phyloP scores from a whole-genome alignment of 192 early-diverging fungal species.

The Borealophlyctis nickersoniae region DNA sequence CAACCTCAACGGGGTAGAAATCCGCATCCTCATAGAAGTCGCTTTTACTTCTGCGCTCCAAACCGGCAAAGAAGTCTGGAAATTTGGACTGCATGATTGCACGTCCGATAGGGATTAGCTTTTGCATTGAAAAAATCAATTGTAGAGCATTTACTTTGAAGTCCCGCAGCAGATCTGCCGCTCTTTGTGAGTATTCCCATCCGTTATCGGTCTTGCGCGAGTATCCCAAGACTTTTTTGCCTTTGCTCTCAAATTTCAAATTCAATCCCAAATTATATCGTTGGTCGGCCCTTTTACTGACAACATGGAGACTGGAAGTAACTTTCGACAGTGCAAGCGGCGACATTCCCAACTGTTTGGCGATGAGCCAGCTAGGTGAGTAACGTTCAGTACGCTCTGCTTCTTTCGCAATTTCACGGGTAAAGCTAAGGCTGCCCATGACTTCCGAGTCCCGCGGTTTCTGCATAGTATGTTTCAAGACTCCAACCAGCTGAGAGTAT shows the following conservation, averaged over 20 bases:
- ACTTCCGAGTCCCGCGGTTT: slow-evolving; percentile 21
- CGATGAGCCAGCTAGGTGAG: slow-evolving; percentile 64
- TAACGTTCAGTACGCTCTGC: slow-evolving; percentile 44
- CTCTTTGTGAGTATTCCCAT: slow-evolving; percentile 86
- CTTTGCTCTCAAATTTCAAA: slow-evolving; percentile 86
- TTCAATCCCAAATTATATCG: slow-evolving; percentile 76
- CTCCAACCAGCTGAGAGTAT: neutral
- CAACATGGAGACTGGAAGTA: slow-evolving; percentile 77
- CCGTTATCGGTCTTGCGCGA: slow-evolving; percentile 67
- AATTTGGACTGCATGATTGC: slow-evolving; percentile 38
- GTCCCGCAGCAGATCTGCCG: slow-evolving; percentile 66
- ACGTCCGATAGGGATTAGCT: neutral
- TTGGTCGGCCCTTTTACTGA: slow-evolving; percentile 51
- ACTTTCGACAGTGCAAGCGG: slow-evolving; percentile 75
- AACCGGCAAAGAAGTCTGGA: slow-evolving; percentile 55
- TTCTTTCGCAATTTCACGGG: slow-evolving; percentile 32
- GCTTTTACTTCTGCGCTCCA: slow-evolving; percentile 25
- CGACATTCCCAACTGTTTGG: slow-evolving; percentile 62
- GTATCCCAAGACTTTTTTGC: slow-evolving; percentile 85
- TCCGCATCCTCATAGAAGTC: slow-evolving; percentile 65
- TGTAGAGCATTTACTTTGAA: slow-evolving; percentile 60
- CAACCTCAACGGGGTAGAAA: slow-evolving; percentile 51
- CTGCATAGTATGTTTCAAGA: slow-evolving; percentile 8
- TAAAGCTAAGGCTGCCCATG: slow-evolving; percentile 23
- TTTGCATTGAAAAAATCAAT: no score